Evolutionary conservation across 495 filamentous ascomycete species (phyloP), one percentile per base, ranked within the genome.

Genomic region (Penicillium diatomitis): DNA sequence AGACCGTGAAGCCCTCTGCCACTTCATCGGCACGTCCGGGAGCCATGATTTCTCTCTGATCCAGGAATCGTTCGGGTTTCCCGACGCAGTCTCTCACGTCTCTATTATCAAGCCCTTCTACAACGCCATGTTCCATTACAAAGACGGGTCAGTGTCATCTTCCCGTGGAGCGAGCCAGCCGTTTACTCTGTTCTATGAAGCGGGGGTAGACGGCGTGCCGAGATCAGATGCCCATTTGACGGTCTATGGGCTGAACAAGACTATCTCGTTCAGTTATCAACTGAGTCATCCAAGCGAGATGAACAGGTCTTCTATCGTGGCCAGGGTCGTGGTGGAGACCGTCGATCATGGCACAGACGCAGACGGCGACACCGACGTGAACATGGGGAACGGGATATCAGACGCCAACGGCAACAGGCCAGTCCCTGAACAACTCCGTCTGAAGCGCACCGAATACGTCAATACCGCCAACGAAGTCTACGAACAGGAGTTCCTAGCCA

Each of bases 1-100:
- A 3, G 66, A 65, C 33, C 59, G 68, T 1, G 42, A 62, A 8
- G 62, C 63, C 0, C 61, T 71, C 38, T 73, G 69, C 47, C 64
- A 60, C 0, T 70, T 76, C 40, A 64, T 81, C 0, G 67, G 68
- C 5, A 71, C 66, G 9, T 56, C 76, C 9, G 77, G 77, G 5
- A 68, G 68, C n/a, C 78, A 82, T 48, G 80, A 82, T 53, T 56
- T 83, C 3, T 72, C 67, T 0, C 44, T 75, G 5, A 76, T 83
- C 73, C 71, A 80, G 0, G 80, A 83, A 56, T 60, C 67, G 2
- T 48, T 83, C 3, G 79, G 79, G 0, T 47, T 64, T 32, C 62
- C 68, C 0, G 67, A 66, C 30, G 65, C 68, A 0, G 72, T 82
- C 0, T 59, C 66, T 2, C 78, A 70, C 9, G 62, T 73, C 20